Conservation (phyloP, 2,329 filamentous ascomycete genomes). For the Ascochyta fabae region DNA sequence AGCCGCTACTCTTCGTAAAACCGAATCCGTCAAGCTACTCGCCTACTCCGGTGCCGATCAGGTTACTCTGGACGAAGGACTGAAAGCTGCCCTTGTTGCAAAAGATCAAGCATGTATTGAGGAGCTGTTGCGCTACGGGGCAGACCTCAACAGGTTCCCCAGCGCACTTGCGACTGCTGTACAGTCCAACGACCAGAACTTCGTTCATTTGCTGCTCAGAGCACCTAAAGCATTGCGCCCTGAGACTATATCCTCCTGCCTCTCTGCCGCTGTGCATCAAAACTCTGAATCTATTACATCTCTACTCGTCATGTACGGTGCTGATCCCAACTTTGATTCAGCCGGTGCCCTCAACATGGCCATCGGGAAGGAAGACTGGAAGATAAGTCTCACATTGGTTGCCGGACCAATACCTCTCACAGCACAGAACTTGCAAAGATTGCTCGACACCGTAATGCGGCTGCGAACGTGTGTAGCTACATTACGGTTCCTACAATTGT, state of each 20-base stretch:
- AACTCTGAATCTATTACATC: constrained; percentile 38
- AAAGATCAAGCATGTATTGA: constrained; percentile 43
- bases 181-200: constrained; percentile 39
- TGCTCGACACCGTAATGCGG: constrained; percentile 40
- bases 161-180: constrained; percentile 42
- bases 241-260: constrained; percentile 42
- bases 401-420: constrained; percentile 36
- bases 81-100: constrained; percentile 41
- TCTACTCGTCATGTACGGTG: constrained; percentile 42
- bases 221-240: constrained; percentile 41
- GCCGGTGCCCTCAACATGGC: constrained; percentile 42
- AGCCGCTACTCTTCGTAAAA: constrained; percentile 39
- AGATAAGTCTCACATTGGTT: constrained; percentile 36
- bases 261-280: constrained; percentile 42
- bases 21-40: constrained; percentile 40
- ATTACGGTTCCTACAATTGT: constrained; percentile 39
- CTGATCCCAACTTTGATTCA: constrained; percentile 45
- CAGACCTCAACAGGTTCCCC: constrained; percentile 41
- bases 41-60: constrained; percentile 46
- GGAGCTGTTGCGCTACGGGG: constrained; percentile 45
- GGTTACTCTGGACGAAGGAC: constrained; percentile 41
- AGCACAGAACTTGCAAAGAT: constrained; percentile 32
- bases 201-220: constrained; percentile 38
- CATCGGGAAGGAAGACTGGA: constrained; percentile 40
- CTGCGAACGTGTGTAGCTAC: constrained; percentile 36